Percentiles rank a stretch among this genome's conserved stretches.
These are phyloP conservation scores for Monosporascus sp. DNA, from an alignment of 2,329 filamentous ascomycete species.

Conservation along the genomic window DNA sequence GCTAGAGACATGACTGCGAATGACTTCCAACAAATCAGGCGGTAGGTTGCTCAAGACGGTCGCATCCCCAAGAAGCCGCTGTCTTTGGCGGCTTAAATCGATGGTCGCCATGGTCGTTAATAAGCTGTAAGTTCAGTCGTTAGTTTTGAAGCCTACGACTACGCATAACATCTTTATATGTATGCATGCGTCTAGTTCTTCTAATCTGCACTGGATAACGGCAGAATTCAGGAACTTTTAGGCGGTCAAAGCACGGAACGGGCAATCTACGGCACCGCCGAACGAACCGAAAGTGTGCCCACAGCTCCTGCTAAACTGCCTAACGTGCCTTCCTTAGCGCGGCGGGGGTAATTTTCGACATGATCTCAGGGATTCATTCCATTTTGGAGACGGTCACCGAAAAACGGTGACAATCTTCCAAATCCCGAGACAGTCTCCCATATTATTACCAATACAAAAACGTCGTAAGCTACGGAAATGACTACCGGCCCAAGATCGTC, in stretches of 20 bases:
- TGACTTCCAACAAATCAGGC: conserved; percentile 60
- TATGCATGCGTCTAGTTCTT: neutral
- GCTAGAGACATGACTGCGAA: conserved; percentile 57
- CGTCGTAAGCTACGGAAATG: too few species aligned
- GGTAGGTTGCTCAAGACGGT: conserved; percentile 57
- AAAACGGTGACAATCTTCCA: too few species aligned
- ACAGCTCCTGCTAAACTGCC: too few species aligned
- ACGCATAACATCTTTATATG: neutral
- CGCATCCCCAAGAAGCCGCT: conserved; percentile 51
- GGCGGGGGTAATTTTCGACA: too few species aligned
- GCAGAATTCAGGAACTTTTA: conserved; percentile 3
- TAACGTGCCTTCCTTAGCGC: too few species aligned
- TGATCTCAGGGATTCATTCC: too few species aligned
- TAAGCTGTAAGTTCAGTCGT: neutral
- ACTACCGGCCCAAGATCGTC: too few species aligned
- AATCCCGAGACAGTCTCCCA: too few species aligned
- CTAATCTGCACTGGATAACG: neutral
- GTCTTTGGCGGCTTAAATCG: conserved; percentile 49
- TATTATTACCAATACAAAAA: too few species aligned
- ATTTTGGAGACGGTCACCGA: too few species aligned
- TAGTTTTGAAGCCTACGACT: neutral
- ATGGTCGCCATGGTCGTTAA: conserved; percentile 44
- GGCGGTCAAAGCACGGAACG: conserved; percentile 4
- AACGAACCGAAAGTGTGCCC: too few species aligned
- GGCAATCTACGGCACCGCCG: neutral